Evolutionary conservation across 805 yeast species (phyloP), one percentile per base, ranked within the genome.

Genomic region (Saccharomycopsis sp.): DNA sequence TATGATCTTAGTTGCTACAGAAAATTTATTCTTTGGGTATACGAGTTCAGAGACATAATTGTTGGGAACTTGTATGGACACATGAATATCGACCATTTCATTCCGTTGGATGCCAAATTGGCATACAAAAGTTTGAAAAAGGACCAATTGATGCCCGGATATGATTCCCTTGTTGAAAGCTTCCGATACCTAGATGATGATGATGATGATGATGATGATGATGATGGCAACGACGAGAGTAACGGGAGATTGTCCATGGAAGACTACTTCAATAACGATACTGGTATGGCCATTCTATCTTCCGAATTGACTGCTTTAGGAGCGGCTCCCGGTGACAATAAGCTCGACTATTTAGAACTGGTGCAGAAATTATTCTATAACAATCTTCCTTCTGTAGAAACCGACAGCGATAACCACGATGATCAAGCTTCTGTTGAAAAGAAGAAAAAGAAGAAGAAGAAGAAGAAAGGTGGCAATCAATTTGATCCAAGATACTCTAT

Each of bases 11-110:
- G 85, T 50, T 89, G 97, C 67, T 83, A 81, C 64, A 75, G 89
- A 54, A 89, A 89, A 69, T 86, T 83, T 70, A 80, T 87, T 23
- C 77, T 84, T n/a, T 89, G 96, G 96, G 72, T 84, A 41, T 82
- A 88, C 66, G 96, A 89, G 68, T 89, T 86, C 68, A 76, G 96
- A 63, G 97, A 89, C 69, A 80, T 89, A 47, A 86, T 89, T 25
- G 76, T 90, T 62, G 96, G 96, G 19, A 90, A 92, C 9, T 72
- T 89, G 34, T 89, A 80, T 69, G 97, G 97, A 0, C 97, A 89
- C 68, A 89, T 89, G 96, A 89, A 89, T 70, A 75, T 89, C 57
- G 96, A 90, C 68, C 96, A 89, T 72, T 89, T 87, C 68, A 77
- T 87, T 52, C 90, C 96, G 0, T 74, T 86, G 61, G 93, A 89